Base-by-base conservation (phyloP, 2,329 filamentous ascomycete genomes). In the Salinomyces thailandicus region DNA sequence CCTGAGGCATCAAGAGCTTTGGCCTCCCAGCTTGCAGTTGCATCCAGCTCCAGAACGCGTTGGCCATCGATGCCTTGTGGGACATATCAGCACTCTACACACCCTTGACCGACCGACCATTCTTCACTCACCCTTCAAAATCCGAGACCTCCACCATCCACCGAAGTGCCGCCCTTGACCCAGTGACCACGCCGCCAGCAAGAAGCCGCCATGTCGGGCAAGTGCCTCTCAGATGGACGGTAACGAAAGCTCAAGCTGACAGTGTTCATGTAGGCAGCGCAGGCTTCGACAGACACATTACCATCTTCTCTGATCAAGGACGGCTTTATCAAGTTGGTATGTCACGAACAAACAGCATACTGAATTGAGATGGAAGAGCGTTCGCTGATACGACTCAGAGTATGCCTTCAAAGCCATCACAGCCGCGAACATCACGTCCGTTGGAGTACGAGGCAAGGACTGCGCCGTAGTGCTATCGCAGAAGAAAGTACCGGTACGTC, bases 361-460 rank as follows among this genome's bases (percentile, higher is more conserved):
- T 42, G 31, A 29, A 24, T n/a, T n/a, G 18, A 11, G 6, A 18
- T 13, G 9, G 4, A 20, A 16, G 15, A 27, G 36, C 42, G 19
- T 32, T 22, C 39, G 39, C 47, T 53, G 41, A 53, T 48, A 33
- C 34, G 33, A 42, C 29, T 32, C 61, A 96, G 91, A 98, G 75
- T 98, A 98, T 89, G 91, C 91, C 54, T 98, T 98, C 79, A 98
- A 98, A 72, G 91, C 91, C 41, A 98, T 98, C 67, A 98, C 91
- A 52, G 89, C 91, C 44, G 91, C 91, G 52, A 96, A 96, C 67
- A 96, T 98, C 70, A 98, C 93, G 73, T 91, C 91, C 44, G 77
- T 98, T 62, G 91, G 91, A 53, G 78, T 98, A 51, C 77, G 86
- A 60, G 91, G 91, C 64, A 98, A 98, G 74, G 77, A 91, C 68